These are phyloP conservation scores for Cadophora gregata DNA, from an alignment of 2,329 filamentous ascomycete species.

Conservation along the genomic window DNA sequence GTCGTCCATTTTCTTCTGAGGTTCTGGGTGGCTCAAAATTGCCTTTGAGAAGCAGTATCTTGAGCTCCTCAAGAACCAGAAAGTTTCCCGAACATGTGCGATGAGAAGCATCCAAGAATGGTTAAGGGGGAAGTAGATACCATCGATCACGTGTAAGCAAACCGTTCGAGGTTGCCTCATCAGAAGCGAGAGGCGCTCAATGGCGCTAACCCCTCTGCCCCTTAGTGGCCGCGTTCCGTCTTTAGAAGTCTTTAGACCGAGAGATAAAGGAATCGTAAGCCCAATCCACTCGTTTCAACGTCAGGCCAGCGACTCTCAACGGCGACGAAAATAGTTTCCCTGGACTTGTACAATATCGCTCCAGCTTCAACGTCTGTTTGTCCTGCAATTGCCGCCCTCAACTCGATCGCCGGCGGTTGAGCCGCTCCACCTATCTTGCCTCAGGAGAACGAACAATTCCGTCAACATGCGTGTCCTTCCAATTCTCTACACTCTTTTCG, in stretches of 20 bases:
- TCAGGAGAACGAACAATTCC: slow-evolving; percentile 35
- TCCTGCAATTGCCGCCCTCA: slow-evolving; percentile 23
- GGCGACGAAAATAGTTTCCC: slow-evolving; percentile 13
- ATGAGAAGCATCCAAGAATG: not conserved
- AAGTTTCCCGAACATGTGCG: not conserved
- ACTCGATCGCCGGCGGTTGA: slow-evolving; percentile 32
- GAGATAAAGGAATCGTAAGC: slow-evolving; percentile 22
- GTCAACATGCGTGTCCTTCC: slow-evolving; percentile 43
- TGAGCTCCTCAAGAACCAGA: not conserved
- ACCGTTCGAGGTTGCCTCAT: slow-evolving; percentile 11
- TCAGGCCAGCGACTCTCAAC: slow-evolving; percentile 23
- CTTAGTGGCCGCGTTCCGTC: slow-evolving; percentile 24
- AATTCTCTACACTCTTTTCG: slow-evolving; percentile 38
- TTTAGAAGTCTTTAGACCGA: slow-evolving; percentile 23
- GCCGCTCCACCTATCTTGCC: slow-evolving; percentile 30
- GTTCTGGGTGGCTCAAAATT: not conserved
- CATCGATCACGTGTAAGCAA: slow-evolving; percentile 9
- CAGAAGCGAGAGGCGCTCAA: slow-evolving; percentile 1
- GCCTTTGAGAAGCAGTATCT: not conserved
- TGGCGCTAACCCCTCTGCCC: slow-evolving; percentile 17
- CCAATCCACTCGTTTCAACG: slow-evolving; percentile 24
- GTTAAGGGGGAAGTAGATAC: not conserved
- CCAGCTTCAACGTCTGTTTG: not conserved
- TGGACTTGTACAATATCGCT: slow-evolving; percentile 23
- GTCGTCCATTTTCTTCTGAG: slow-evolving; percentile 32